These are phyloP conservation scores for Polytrichum commune DNA, from an alignment of 225 moss, liverwort and hornwort genomes.

Conservation along the genomic window DNA sequence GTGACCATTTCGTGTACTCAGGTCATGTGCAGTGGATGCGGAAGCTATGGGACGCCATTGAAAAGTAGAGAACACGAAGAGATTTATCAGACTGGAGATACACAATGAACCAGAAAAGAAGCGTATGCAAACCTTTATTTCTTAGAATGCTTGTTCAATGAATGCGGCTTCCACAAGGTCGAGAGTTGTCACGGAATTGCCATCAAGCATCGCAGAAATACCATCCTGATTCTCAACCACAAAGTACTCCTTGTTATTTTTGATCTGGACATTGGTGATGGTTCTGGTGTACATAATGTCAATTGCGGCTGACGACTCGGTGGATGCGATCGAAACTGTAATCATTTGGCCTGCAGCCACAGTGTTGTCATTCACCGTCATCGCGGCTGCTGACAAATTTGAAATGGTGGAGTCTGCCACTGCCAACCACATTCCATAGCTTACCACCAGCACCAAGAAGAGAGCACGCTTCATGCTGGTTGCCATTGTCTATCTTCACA, in stretches of 20 bases:
- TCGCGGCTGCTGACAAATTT: slow-evolving; percentile 2
- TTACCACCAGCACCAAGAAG: slow-evolving; percentile 1
- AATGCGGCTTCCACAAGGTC: slow-evolving; percentile 15
- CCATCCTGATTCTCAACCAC: slow-evolving; percentile 15
- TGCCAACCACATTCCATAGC: not conserved
- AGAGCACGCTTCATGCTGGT: not conserved
- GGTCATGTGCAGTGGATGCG: no score
- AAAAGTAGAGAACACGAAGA: not conserved
- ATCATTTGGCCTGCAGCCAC: not conserved
- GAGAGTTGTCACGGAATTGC: slow-evolving; percentile 3
- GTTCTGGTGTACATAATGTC: slow-evolving; percentile 20
- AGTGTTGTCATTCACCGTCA: slow-evolving; percentile 2
- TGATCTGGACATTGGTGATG: slow-evolving; percentile 14
- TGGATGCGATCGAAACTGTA: slow-evolving; percentile 10
- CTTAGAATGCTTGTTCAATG: slow-evolving; percentile 12
- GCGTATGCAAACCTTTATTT: not conserved
- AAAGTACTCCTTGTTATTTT: slow-evolving; percentile 22
- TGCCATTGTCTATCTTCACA: slow-evolving; percentile 5
- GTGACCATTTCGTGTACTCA: no score
- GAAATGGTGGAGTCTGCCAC: slow-evolving; percentile 13
- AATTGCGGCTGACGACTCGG: not conserved
- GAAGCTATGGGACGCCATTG: no score
- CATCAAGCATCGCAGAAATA: not conserved
- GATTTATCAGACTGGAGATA: no score
- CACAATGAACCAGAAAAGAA: no score